Evolutionary conservation across 108 stramenopile genomes (phyloP).

Genomic region (Cyclotella sp.): DNA sequence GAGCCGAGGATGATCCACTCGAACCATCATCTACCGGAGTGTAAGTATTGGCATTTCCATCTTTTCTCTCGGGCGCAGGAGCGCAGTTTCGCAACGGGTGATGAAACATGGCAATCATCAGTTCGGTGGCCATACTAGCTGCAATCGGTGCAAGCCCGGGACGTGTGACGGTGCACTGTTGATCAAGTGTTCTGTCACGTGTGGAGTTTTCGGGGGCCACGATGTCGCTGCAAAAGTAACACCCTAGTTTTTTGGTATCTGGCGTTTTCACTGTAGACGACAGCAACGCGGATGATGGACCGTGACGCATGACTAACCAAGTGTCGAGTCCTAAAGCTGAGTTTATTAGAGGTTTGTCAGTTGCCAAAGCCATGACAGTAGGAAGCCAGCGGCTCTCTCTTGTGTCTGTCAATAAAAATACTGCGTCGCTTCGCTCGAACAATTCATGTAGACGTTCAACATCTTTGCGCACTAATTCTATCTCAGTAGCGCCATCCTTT

Average conservation of each 20-base stretch:
- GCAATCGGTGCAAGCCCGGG: conserved; percentile 98
- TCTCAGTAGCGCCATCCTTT: conserved; percentile 57
- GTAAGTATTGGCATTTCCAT: conserved; percentile 31
- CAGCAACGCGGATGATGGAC: conserved; percentile 46
- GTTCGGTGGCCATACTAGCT: conserved; percentile 92
- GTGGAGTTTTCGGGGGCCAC: conserved; percentile 96
- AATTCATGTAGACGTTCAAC: conserved; percentile 73
- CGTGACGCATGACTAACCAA: conserved; percentile 98
- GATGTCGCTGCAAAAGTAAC: conserved; percentile 99
- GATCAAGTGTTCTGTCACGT: conserved; percentile 96
- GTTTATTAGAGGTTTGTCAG: conserved; percentile 91
- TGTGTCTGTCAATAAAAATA: conserved; percentile 96
- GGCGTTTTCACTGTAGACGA: conserved; percentile 27
- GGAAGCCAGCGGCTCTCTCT: conserved; percentile 99
- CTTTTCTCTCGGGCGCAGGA: conserved; percentile 50
- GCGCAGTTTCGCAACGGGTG: conserved; percentile 77
- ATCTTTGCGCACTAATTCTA: conserved; percentile 63
- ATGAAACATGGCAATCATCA: conserved; percentile 93
- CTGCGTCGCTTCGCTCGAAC: conserved; percentile 88
- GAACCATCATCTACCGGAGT: conserved; percentile 58
- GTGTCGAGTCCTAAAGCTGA: conserved; percentile 96
- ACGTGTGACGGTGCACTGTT: conserved; percentile 99
- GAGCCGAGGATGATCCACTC: conserved; percentile 46
- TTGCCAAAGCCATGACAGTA: conserved; percentile 92
- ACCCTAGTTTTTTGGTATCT: conserved; percentile 78